Conservation (phyloP, 768 basidiomycete genomes). For the Phylloporus scabripes region DNA sequence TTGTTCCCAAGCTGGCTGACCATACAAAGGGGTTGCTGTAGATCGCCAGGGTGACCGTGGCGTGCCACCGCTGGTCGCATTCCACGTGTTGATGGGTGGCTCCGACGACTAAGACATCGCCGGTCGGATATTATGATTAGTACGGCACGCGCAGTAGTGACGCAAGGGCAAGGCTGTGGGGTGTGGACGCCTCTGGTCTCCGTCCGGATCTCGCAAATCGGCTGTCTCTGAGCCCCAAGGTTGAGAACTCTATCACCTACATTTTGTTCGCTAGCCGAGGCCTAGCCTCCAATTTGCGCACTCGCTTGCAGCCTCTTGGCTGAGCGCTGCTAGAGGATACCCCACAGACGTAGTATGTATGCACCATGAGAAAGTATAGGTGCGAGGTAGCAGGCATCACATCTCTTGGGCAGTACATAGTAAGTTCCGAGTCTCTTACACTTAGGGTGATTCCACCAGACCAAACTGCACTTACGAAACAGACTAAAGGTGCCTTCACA, state of each 20-base stretch:
- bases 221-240: background rate
- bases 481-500: background rate
- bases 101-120: no score
- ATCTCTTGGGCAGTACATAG: no score
- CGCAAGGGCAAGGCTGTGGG: background rate
- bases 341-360: background rate
- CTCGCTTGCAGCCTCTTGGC: background rate
- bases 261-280: background rate
- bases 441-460: no score
- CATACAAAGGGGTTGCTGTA: background rate
- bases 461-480: background rate
- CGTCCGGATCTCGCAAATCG: background rate
- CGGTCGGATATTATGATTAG: no score
- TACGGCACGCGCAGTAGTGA: no score
- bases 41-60: background rate
- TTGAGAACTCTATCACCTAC: background rate
- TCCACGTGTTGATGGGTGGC: background rate
- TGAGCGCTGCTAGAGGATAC: background rate
- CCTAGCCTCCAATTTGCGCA: background rate
- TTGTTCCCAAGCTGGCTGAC: background rate
- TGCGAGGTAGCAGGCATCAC: no score
- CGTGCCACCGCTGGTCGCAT: background rate
- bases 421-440: no score
- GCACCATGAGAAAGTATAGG: background rate
- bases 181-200: no score